phyloP scores from a whole-genome alignment of 345 rosid genomes.

The Lepidium africanum region DNA sequence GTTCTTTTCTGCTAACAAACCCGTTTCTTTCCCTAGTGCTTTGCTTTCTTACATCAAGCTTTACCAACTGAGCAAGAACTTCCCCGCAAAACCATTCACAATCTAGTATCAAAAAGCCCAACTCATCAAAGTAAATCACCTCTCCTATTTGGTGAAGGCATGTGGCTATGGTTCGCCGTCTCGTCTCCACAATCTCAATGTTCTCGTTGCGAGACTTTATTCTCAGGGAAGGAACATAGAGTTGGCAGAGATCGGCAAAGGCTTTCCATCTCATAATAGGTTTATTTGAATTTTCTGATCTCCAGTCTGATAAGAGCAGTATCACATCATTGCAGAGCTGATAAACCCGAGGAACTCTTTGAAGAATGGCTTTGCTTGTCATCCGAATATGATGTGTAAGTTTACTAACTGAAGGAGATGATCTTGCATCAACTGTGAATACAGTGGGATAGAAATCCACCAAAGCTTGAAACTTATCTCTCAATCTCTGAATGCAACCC shows the following conservation, averaged over 20 bases:
- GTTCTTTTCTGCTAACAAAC: slow-evolving; percentile 57
- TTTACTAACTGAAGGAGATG: slow-evolving; percentile 69
- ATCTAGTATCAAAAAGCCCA: slow-evolving; percentile 68
- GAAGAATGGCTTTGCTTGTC: slow-evolving; percentile 66
- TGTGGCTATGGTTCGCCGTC: slow-evolving; percentile 67
- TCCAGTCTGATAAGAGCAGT: slow-evolving; percentile 80
- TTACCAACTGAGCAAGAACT: slow-evolving; percentile 69
- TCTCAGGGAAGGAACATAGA: slow-evolving; percentile 67
- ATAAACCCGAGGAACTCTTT: slow-evolving; percentile 83
- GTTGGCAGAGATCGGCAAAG: slow-evolving; percentile 74
- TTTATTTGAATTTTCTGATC: slow-evolving; percentile 60
- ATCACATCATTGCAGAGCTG: slow-evolving; percentile 79
- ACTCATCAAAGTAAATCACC: slow-evolving; percentile 70
- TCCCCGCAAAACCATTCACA: slow-evolving; percentile 86
- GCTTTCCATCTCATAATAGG: slow-evolving; percentile 93
- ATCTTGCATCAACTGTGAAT: slow-evolving; percentile 90
- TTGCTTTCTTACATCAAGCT: slow-evolving; percentile 60
- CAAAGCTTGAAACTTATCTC: slow-evolving; percentile 67
- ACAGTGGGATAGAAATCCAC: slow-evolving; percentile 80
- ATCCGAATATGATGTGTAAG: slow-evolving; percentile 65
- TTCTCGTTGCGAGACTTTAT: slow-evolving; percentile 67
- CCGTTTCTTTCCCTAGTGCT: slow-evolving; percentile 48
- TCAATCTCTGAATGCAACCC: slow-evolving; percentile 47
- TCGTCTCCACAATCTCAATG: slow-evolving; percentile 54
- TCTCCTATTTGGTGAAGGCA: slow-evolving; percentile 93